Evolutionary conservation across 2,329 filamentous ascomycete genomes (phyloP), one percentile per base, ranked within the genome.

Genomic region (Botrytis cinerea): DNA sequence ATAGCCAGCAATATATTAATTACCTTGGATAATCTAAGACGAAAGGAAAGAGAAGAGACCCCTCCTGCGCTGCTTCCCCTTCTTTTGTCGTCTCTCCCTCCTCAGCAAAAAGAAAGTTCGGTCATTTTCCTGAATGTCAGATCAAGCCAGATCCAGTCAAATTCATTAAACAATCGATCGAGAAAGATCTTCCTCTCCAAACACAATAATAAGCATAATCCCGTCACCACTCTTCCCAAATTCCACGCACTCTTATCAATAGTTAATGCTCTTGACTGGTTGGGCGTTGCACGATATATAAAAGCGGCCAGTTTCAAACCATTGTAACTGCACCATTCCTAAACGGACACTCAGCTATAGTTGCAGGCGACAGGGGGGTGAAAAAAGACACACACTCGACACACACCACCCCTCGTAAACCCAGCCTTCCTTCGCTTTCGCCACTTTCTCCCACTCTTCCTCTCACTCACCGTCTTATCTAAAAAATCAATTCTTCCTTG

Each of bases 401-500:
- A 57, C n/a, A 57, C 51, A 43, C 38, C 67, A 32, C 43, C 59
- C 59, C n/a, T 57, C 51, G 25, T 14, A 57, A 57, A 16, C 61
- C 72, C 68, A 67, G 35, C 63, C 70, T 74, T 46, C 57, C n/a
- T 57, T 69, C 35, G 40, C 60, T 60, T 71, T 48, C 63, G 61
- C 61, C 61, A 64, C 45, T 60, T 57, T 70, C 38, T 63, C 46
- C 61, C 70, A 61, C 70, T 68, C 64, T 51, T 72, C 66, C 59
- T 54, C 48, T 62, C 48, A 38, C 35, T n/a, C 59, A 63, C 69
- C 73, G 57, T 63, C 40, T 54, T 35, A 51, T 67, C 62, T 59
- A 32, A 57, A 57, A 57, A 57, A 43, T 40, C 71, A 74, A 66
- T 14, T 60, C 63, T 35, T 32, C 54, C 38, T 28, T 61, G 10